phyloP scores from a whole-genome alignment of 2,329 filamentous ascomycete genomes.

The Venturia aucupariae region DNA sequence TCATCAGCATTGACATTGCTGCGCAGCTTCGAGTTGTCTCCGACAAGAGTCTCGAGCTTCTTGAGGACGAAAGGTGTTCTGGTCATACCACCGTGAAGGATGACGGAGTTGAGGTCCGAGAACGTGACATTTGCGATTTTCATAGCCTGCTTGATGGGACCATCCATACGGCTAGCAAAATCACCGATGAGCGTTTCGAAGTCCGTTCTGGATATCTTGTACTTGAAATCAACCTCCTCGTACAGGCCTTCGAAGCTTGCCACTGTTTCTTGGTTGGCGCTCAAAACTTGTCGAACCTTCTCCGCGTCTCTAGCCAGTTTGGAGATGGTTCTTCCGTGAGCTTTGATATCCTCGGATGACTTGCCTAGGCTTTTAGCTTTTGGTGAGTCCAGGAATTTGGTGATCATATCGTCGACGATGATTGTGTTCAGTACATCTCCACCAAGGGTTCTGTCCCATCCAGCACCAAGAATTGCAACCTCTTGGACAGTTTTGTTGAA shows the following conservation, averaged over 20 bases:
- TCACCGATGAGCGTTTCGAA: constrained; percentile 71
- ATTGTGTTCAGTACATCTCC: constrained; percentile 83
- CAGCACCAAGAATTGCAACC: constrained; percentile 75
- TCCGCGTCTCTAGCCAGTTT: constrained; percentile 93
- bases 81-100: constrained; percentile 83
- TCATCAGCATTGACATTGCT: constrained; percentile 96
- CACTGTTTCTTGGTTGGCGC: constrained; percentile 77
- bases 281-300: constrained; percentile 76
- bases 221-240: constrained; percentile 87
- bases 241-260: constrained; percentile 81
- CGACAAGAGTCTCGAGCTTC: constrained; percentile 66
- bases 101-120: constrained; percentile 74
- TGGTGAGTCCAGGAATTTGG: constrained; percentile 53
- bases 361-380: constrained; percentile 55
- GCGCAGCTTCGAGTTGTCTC: constrained; percentile 68
- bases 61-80: constrained; percentile 93
- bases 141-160: constrained; percentile 65
- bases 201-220: constrained; percentile 69
- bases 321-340: constrained; percentile 74
- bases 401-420: constrained; percentile 81
- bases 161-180: constrained; percentile 58
- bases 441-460: constrained; percentile 84
- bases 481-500: constrained; percentile 97
- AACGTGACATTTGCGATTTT: constrained; percentile 63
- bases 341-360: constrained; percentile 53